Conservation (phyloP, 2,329 filamentous ascomycete genomes). For the Ophiostoma montium region DNA sequence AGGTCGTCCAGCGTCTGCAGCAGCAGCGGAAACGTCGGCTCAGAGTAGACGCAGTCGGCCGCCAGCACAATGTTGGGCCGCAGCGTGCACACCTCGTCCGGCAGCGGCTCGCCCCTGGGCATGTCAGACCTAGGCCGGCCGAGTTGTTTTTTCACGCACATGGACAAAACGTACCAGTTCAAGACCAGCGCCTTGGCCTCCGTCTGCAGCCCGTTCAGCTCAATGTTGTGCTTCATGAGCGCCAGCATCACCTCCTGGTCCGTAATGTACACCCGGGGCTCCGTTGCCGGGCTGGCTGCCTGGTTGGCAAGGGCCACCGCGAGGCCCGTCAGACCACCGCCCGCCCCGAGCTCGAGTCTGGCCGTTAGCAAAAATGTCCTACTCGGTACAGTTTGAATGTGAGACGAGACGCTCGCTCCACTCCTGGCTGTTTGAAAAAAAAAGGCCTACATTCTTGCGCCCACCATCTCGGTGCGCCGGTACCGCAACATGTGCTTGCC, state of each 20-base stretch:
- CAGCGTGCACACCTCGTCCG: conserved; percentile 35
- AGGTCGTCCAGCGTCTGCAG: conserved; percentile 64
- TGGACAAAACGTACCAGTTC: conserved; percentile 60
- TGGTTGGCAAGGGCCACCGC: conserved; percentile 42
- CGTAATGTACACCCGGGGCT: conserved; percentile 55
- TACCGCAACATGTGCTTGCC: conserved; percentile 72
- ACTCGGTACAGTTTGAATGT: neutral
- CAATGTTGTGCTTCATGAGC: conserved; percentile 77
- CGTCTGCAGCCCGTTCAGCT: conserved; percentile 56
- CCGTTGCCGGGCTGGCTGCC: no score
- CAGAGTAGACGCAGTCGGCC: conserved; percentile 94
- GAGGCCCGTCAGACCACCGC: conserved; percentile 72
- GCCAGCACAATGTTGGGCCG: conserved; percentile 76
- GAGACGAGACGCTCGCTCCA: no score
- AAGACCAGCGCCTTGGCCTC: conserved; percentile 55
- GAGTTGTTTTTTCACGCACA: no score
- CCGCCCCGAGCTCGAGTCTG: conserved; percentile 83
- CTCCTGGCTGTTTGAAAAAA: neutral
- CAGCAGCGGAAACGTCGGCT: conserved; percentile 83
- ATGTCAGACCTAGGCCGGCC: no score
- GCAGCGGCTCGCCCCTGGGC: conserved; percentile 48
- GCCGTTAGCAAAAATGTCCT: neutral
- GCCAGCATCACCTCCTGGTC: conserved; percentile 77
- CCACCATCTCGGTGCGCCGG: conserved; percentile 46
- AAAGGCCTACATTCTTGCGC: conserved; percentile 55